A percentile compares a stretch with the other conserved stretches of the same genome.
Evolutionary conservation across 2,329 filamentous ascomycete species (phyloP).

Genomic region (Diplocarpon mali): DNA sequence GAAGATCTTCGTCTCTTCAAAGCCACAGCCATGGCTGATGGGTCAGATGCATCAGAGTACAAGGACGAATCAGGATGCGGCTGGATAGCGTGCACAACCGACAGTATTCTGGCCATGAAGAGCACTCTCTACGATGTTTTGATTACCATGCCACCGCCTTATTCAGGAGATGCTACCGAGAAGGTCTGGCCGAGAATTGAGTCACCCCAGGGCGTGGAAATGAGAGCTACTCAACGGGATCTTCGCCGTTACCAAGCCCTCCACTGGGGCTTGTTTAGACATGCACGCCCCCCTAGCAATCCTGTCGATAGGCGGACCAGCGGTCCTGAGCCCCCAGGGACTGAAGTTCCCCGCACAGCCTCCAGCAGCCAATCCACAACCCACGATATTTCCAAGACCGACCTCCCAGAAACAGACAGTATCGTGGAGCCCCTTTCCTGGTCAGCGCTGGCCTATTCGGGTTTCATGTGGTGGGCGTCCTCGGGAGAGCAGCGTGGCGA

Average conservation of each 20-base stretch:
- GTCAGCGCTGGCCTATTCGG: constrained; percentile 67
- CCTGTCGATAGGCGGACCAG: constrained; percentile 5
- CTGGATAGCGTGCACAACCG: constrained; percentile 93
- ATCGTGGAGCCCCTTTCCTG: constrained; percentile 54
- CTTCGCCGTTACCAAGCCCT: constrained; percentile 67
- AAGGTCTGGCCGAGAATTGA: constrained; percentile 70
- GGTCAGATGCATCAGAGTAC: constrained; percentile 27
- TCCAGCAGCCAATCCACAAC: constrained; percentile 21
- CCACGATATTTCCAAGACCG: constrained; percentile 30
- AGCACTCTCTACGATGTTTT: constrained; percentile 80
- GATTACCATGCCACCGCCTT: constrained; percentile 63
- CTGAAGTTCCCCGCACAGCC: constrained; percentile 18
- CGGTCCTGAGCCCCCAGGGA: background rate
- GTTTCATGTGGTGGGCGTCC: constrained; percentile 86
- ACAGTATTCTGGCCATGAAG: constrained; percentile 84
- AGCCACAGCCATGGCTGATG: constrained; percentile 25
- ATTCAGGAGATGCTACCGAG: constrained; percentile 44
- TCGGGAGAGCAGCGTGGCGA: constrained; percentile 60
- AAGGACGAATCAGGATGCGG: constrained; percentile 45
- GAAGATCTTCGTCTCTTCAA: constrained; percentile 43
- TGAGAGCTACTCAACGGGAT: constrained; percentile 87
- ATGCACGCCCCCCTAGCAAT: constrained; percentile 11
- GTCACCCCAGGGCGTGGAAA: constrained; percentile 46
- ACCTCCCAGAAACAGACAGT: constrained; percentile 39
- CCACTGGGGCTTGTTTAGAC: constrained; percentile 46